phyloP scores from a whole-genome alignment of 257 asterid genomes.

The Lycium ferocissimum region DNA sequence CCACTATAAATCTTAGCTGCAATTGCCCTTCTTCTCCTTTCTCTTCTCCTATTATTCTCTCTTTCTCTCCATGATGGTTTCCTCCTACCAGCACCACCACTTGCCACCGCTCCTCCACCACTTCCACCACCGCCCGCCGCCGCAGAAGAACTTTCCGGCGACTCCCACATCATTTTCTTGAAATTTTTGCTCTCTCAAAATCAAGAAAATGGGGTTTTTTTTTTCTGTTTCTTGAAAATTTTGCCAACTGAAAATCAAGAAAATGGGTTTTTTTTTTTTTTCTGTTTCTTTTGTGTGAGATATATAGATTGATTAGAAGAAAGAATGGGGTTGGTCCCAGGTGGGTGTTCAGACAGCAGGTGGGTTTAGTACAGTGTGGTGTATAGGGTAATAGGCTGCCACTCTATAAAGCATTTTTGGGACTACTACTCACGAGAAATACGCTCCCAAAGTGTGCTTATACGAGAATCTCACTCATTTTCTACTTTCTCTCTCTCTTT shows the following conservation, averaged over 20 bases:
- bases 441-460: conserved; percentile 37
- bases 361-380: conserved; percentile 22
- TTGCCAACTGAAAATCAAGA: too few species aligned
- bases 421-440: conserved; percentile 61
- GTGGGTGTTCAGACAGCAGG: conserved; percentile 29
- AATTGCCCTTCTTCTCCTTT: conserved; percentile 90
- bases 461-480: conserved; percentile 46
- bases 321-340: conserved; percentile 34
- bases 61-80: conserved; percentile 97
- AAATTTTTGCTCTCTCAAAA: neutral
- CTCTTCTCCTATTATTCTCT: conserved; percentile 95
- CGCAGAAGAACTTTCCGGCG: conserved; percentile 55
- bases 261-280: too few species aligned
- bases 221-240: neutral
- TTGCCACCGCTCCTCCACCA: conserved; percentile 10
- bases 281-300: neutral
- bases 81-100: conserved; percentile 69
- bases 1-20: conserved; percentile 96
- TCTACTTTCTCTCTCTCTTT: neutral
- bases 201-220: neutral
- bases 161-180: conserved; percentile 84
- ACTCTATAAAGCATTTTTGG: conserved; percentile 44
- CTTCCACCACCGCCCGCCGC: conserved; percentile 41
- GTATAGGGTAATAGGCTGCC: conserved; percentile 2
- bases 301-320: neutral